Conservation (phyloP, 371 early-diverging fungal species). For the Apophysomyces variabilis region DNA sequence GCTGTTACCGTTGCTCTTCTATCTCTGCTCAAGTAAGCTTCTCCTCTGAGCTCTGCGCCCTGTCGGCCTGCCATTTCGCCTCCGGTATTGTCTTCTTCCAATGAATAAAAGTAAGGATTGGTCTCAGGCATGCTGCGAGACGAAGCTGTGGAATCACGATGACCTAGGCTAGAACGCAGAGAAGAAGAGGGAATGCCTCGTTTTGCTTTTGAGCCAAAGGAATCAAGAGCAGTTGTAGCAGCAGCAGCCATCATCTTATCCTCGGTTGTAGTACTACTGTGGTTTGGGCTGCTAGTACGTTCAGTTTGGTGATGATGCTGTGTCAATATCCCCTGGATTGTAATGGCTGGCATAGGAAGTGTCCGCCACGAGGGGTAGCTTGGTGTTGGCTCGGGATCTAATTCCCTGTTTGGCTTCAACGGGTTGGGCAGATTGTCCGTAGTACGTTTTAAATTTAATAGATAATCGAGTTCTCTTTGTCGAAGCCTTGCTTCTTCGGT, state of each 20-base stretch:
- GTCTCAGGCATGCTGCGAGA: not conserved
- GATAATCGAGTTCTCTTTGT: slow-evolving; percentile 48
- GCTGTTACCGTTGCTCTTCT: not conserved
- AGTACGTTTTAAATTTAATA: slow-evolving; percentile 9
- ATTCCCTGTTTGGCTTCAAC: too few species aligned
- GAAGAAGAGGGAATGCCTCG: not conserved
- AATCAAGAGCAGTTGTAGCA: too few species aligned
- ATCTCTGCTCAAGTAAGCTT: not conserved
- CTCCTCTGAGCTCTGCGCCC: not conserved
- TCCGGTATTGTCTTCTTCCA: not conserved
- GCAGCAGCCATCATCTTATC: too few species aligned
- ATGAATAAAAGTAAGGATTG: not conserved
- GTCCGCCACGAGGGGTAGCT: not conserved
- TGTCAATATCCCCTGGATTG: not conserved
- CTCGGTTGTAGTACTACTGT: too few species aligned
- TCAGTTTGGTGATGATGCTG: not conserved
- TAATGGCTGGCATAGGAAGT: not conserved
- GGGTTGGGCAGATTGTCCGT: not conserved
- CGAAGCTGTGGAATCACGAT: not conserved
- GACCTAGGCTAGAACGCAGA: not conserved
- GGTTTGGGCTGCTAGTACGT: too few species aligned
- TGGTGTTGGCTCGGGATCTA: not conserved
- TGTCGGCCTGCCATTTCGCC: not conserved
- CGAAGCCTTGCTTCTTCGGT: slow-evolving; percentile 57
- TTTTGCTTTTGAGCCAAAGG: too few species aligned